These are phyloP conservation scores for Salvia rosmarinus DNA, from an alignment of 257 asterid genomes.

Conservation along the genomic window DNA sequence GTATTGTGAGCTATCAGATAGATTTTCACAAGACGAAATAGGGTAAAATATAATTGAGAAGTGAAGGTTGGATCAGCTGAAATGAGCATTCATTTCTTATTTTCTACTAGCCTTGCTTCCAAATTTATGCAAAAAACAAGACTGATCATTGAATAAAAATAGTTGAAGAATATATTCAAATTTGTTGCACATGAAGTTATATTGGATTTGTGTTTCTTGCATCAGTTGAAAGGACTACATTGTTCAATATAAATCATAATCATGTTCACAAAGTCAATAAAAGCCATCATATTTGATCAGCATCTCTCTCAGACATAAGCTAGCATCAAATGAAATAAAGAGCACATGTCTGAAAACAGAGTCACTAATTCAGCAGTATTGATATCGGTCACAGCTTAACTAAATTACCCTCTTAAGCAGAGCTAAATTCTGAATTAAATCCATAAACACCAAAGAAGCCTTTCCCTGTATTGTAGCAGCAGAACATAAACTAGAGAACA, in stretches of 20 bases:
- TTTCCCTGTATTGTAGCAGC: background rate
- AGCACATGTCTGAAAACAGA: background rate
- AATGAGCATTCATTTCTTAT: background rate
- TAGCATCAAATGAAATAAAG: background rate
- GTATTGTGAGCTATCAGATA: constrained; percentile 14
- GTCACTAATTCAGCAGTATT: background rate
- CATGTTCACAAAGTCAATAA: background rate
- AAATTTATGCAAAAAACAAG: background rate
- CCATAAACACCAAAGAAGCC: background rate
- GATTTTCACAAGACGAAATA: constrained; percentile 3
- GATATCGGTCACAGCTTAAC: background rate
- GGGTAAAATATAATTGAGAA: constrained; percentile 1
- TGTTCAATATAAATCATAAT: background rate
- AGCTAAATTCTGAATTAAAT: too few species aligned
- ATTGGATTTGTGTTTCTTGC: too few species aligned
- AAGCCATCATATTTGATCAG: background rate
- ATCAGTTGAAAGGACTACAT: constrained; percentile 11
- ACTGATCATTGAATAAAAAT: background rate
- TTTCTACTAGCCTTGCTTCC: constrained; percentile 1
- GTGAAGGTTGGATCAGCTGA: background rate
- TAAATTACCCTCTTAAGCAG: background rate
- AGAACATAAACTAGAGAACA: background rate
- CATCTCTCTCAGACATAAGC: background rate
- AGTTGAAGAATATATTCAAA: background rate
- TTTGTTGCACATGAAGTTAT: background rate